Evolutionary conservation across 139 green algal genomes (phyloP).

Genomic region (Medakamo hakoo): DNA sequence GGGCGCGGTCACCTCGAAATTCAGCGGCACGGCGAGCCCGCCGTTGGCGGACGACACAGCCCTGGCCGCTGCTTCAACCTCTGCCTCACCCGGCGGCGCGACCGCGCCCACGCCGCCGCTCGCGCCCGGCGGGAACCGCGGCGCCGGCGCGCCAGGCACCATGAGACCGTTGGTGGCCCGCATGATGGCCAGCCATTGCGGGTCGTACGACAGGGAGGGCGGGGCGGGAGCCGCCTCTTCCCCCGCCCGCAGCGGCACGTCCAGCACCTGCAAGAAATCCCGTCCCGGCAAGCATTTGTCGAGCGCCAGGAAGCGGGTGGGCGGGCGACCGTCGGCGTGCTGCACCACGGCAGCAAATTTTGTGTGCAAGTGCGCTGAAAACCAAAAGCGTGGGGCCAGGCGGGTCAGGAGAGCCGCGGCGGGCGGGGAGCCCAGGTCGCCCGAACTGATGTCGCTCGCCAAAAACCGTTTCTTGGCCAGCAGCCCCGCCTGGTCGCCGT

Average conservation of each 20-base stretch:
- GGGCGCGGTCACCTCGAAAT: constrained; percentile 48
- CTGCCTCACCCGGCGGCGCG: neutral
- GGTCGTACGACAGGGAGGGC: constrained; percentile 70
- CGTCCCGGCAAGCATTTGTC: constrained; percentile 92
- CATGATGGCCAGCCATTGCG: constrained; percentile 85
- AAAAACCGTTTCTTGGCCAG: constrained; percentile 75
- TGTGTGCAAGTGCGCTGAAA: constrained; percentile 86
- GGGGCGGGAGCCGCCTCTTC: constrained; percentile 22
- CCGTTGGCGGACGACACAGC: constrained; percentile 10
- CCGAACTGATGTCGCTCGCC: constrained; percentile 42
- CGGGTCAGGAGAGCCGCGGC: constrained; percentile 40
- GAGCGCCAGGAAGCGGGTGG: constrained; percentile 80
- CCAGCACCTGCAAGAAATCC: constrained; percentile 82
- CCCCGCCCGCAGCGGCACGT: constrained; percentile 56
- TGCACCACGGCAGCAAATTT: constrained; percentile 81
- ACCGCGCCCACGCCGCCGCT: too few species aligned
- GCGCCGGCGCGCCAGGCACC: constrained; percentile 29
- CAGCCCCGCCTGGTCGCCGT: constrained; percentile 63
- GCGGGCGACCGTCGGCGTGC: constrained; percentile 19
- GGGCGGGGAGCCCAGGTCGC: constrained; percentile 50
- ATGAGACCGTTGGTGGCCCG: constrained; percentile 45
- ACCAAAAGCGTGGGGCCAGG: constrained; percentile 82
- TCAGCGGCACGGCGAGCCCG: constrained; percentile 33
- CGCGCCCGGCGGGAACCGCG: too few species aligned
- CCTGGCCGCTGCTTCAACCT: constrained; percentile 3